Conservation (phyloP, 2,329 filamentous ascomycete genomes). For the Cryoendolithus antarcticus region DNA sequence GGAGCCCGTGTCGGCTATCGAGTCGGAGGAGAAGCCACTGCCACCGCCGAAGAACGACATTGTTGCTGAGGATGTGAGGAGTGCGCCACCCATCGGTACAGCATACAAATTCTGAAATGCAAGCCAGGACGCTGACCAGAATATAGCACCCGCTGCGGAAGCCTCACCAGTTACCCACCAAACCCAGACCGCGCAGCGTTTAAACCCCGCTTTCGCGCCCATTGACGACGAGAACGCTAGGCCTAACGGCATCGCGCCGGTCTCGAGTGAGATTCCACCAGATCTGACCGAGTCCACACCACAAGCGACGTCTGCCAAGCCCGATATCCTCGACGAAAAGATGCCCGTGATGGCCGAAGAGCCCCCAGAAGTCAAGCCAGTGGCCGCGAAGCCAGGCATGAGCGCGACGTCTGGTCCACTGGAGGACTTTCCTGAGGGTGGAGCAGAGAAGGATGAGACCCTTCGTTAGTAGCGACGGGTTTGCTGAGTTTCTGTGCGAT, state of each 20-base stretch:
- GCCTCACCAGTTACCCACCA: neutral
- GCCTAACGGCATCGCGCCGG: neutral
- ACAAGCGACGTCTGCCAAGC: constrained; percentile 6
- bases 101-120: neutral
- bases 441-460: no score
- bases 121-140: neutral
- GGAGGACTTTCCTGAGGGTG: constrained; percentile 15
- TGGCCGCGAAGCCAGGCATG: constrained; percentile 17
- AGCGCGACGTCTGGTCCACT: constrained; percentile 21
- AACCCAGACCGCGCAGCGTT: neutral
- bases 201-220: neutral
- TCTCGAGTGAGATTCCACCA: neutral
- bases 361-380: constrained; percentile 9
- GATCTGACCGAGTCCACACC: neutral
- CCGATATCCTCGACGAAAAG: constrained; percentile 12
- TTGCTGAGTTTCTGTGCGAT: no score
- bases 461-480: no score
- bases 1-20: constrained; percentile 2
- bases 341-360: constrained; percentile 12
- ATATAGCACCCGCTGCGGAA: no score
- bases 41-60: constrained; percentile 4
- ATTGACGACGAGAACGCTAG: constrained; percentile 1
- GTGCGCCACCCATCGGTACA: neutral
- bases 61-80: constrained; percentile 4
- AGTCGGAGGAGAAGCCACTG: constrained; percentile 1